Base-by-base conservation (phyloP, 352 stramenopile species). In the Phytopythium ostracodes region DNA sequence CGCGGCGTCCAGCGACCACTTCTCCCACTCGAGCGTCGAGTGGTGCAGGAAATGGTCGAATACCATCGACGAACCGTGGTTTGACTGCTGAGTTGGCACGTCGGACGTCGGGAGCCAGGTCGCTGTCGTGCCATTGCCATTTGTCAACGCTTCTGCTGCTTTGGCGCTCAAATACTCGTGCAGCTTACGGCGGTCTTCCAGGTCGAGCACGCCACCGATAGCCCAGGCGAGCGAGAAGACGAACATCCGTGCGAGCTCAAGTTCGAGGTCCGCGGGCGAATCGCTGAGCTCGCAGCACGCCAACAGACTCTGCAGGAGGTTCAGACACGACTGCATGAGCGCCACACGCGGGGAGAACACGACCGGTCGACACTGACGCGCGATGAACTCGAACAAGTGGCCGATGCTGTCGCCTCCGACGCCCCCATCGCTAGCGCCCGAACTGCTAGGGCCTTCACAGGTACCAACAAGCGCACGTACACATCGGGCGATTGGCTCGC, bases 11-110 rank as follows among this genome's bases (percentile, higher is more conserved):
- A 84, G 66, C 36, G 65, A 62, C 89, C 91, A 98, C 35, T 80
- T 81, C 61, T 96, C 88, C 91, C 91, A 98, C 47, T 96, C 89
- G 25, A 97, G 84, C 15, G 88, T 96, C 55, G 89, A 89, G 9
- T 78, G 65, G 64, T 97, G 92, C 18, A 98, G 75, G 31, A 88
- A 92, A 63, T 92, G 96, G 47, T 98, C 94, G 56, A 97, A 98
- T 38, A 98, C 84, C 22, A 89, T 97, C 54, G 49, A 56, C 24
- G 25, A 15, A n/a, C 25, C 17, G n/a, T 59, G 36, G 42, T 12
- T 25, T 18, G 20, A 47, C 42, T 38, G 31, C 15, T 8, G 65
- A 47, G 33, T 14, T 57, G 42, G 42, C 9, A 44, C 25, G 27
- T 58, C 62, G 5, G 62, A 15, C 4, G 9, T 61, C 22, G 46